A percentile compares a stretch with the other conserved stretches of the same genome.
Evolutionary conservation across 1,284 basidiomycete species (phyloP).

Genomic region (Ustilago loliicola): DNA sequence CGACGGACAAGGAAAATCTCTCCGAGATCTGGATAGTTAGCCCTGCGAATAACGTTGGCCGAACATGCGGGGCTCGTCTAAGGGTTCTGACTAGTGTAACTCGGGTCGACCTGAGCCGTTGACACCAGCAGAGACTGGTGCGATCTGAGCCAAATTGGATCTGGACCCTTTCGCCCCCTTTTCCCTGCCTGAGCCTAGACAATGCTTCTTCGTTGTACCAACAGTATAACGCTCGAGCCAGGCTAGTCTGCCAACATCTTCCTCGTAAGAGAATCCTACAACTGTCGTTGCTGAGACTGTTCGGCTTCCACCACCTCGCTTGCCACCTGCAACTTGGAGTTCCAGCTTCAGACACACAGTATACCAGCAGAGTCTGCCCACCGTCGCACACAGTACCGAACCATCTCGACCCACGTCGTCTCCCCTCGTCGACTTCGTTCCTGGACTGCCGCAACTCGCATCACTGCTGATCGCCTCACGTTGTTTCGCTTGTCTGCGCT

Average conservation of each 20-base stretch:
- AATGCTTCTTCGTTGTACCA: too few relatives aligned
- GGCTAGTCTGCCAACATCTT: too few relatives aligned
- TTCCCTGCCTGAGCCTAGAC: too few relatives aligned
- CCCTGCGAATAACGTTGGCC: too few relatives aligned
- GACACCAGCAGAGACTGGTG: background rate
- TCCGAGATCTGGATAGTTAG: constrained; percentile 6
- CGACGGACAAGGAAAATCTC: background rate
- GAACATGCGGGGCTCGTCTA: too few relatives aligned
- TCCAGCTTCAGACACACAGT: background rate
- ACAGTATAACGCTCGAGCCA: too few relatives aligned
- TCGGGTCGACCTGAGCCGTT: constrained; percentile 2
- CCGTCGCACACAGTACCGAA: too few relatives aligned
- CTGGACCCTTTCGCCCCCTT: too few relatives aligned
- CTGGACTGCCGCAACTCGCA: background rate
- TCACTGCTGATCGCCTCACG: background rate
- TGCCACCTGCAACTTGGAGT: background rate
- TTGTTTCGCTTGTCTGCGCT: background rate
- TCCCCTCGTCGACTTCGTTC: background rate
- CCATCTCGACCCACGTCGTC: too few relatives aligned
- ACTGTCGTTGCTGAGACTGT: too few relatives aligned
- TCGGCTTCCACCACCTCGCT: constrained; percentile 5
- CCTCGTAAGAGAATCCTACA: too few relatives aligned
- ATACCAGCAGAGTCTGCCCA: background rate
- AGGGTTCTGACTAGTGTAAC: background rate
- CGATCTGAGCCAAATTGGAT: too few relatives aligned